phyloP scores from a whole-genome alignment of 2,329 filamentous ascomycete species.

The Fusarium equiseti region DNA sequence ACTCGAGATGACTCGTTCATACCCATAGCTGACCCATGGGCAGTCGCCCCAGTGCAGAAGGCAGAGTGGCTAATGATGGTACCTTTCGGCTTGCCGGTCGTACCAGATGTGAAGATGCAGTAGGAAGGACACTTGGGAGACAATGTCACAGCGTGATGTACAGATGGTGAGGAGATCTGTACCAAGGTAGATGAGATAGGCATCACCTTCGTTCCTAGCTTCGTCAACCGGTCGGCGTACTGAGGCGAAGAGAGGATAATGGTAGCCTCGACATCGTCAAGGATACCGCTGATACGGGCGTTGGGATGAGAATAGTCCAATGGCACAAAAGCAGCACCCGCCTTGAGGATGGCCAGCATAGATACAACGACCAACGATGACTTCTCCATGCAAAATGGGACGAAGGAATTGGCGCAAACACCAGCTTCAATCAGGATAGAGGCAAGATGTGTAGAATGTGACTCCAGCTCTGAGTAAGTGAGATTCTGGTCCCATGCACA shows the following conservation, averaged over 20 bases:
- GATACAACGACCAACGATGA: conserved; percentile 10
- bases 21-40: conserved; percentile 19
- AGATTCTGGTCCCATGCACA: conserved; percentile 58
- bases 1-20: conserved; percentile 19
- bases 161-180: no score
- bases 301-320: conserved; percentile 13
- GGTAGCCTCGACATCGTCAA: not conserved
- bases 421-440: not conserved
- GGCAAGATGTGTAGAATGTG: conserved; percentile 4
- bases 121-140: no score
- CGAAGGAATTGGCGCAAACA: not conserved
- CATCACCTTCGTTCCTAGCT: not conserved
- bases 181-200: not conserved
- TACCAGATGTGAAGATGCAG: conserved; percentile 30
- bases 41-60: conserved; percentile 21
- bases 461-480: conserved; percentile 55
- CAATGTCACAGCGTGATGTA: no score
- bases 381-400: conserved; percentile 35
- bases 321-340: conserved; percentile 18
- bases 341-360: conserved; percentile 24
- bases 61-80: conserved; percentile 23
- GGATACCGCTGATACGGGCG: conserved; percentile 11
- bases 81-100: conserved; percentile 28
- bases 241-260: not conserved
- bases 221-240: conserved; percentile 24